Conservation (phyloP, 768 basidiomycete species). For the Russula lepida region DNA sequence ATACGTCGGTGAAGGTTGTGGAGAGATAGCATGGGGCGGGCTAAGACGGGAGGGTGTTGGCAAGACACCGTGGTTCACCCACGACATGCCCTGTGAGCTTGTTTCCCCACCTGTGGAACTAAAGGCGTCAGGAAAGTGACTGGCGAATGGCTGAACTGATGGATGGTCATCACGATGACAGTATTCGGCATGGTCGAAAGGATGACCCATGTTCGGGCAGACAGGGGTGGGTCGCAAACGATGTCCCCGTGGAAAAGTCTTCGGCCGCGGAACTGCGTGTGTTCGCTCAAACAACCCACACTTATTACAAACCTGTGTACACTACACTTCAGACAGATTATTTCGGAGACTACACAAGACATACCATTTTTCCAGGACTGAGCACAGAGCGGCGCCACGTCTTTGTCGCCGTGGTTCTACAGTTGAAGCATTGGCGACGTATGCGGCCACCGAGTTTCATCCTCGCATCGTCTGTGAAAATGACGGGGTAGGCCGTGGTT, state of each 20-base stretch:
- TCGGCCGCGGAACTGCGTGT: constrained; percentile 60
- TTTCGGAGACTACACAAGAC: neutral
- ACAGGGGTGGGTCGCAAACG: neutral
- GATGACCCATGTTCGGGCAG: neutral
- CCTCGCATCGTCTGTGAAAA: constrained; percentile 63
- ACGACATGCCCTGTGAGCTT: neutral
- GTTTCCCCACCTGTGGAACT: neutral
- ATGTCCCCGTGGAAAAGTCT: constrained; percentile 4
- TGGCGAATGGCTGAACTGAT: neutral
- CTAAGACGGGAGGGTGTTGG: neutral
- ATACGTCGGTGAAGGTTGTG: neutral
- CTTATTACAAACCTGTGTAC: constrained; percentile 36
- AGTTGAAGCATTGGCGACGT: constrained; percentile 71
- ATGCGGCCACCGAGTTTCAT: constrained; percentile 71
- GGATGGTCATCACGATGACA: neutral
- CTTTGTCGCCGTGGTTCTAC: constrained; percentile 70
- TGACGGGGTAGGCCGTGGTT: neutral
- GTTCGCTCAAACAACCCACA: constrained; percentile 76
- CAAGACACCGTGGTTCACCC: neutral
- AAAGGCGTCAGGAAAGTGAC: neutral
- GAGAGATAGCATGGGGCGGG: neutral
- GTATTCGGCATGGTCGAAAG: neutral
- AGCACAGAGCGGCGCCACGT: constrained; percentile 73
- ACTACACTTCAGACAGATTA: neutral
- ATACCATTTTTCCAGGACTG: constrained; percentile 65